Conservation (phyloP, 108 stramenopile species). For the Chaetoceros muelleri region DNA sequence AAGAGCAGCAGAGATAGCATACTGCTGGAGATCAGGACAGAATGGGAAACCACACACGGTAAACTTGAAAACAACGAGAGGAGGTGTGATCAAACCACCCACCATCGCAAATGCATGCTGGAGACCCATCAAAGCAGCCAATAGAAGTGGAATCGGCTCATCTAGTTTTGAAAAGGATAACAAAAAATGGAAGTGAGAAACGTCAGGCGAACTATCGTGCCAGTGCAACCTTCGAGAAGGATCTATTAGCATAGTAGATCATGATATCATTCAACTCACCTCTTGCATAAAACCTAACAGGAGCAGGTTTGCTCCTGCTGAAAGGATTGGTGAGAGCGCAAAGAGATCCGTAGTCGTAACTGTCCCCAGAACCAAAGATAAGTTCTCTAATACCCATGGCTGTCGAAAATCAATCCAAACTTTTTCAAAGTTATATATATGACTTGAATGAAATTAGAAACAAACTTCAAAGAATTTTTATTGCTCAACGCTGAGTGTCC, state of each 20-base stretch:
- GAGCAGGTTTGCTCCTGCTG: conserved; percentile 8
- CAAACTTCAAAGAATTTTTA: too few species aligned
- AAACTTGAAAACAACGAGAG: conserved; percentile 44
- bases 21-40: conserved; percentile 42
- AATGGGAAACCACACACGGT: conserved; percentile 36
- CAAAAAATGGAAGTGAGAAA: conserved; percentile 1
- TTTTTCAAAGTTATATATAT: too few species aligned
- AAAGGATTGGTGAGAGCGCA: conserved; percentile 46
- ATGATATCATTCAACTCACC: conserved; percentile 10
- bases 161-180: conserved; percentile 27
- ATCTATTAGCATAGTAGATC: background rate
- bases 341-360: conserved; percentile 40
- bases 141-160: conserved; percentile 38
- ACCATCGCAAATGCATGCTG: conserved; percentile 81
- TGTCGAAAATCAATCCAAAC: too few species aligned
- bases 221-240: background rate
- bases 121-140: conserved; percentile 41
- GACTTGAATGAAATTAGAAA: too few species aligned
- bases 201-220: background rate
- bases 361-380: conserved; percentile 38
- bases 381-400: conserved; percentile 25
- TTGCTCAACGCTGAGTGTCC: too few species aligned
- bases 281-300: conserved; percentile 28
- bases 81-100: conserved; percentile 57
- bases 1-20: conserved; percentile 55